These are phyloP conservation scores for Neoboletus brunneissimus DNA, from an alignment of 768 basidiomycete genomes.

Conservation along the genomic window DNA sequence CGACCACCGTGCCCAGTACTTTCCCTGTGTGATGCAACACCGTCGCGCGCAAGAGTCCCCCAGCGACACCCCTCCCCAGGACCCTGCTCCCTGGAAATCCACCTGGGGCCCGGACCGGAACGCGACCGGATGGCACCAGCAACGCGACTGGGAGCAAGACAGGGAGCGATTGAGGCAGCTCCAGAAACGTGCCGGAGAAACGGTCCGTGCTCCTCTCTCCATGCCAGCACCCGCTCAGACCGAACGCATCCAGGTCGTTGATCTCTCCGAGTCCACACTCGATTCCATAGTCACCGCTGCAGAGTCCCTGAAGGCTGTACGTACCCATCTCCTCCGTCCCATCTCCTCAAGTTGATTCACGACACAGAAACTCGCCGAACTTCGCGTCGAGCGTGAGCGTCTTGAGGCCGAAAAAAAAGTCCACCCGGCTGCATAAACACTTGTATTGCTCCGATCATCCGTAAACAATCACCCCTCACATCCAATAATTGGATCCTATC, in stretches of 20 bases:
- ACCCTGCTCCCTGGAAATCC: conserved; percentile 2
- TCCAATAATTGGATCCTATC: conserved; percentile 33
- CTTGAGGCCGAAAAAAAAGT: conserved; percentile 47
- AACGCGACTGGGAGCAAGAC: conserved; percentile 46
- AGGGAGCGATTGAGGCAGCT: conserved; percentile 45
- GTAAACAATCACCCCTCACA: conserved; percentile 20
- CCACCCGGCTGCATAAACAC: conserved; percentile 27
- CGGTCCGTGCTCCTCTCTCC: conserved; percentile 34
- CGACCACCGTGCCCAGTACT: conserved; percentile 37
- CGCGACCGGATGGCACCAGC: conserved; percentile 7
- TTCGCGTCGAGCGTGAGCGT: conserved; percentile 31
- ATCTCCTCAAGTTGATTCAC: background rate
- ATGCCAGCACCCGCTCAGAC: background rate
- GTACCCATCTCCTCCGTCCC: conserved; percentile 21
- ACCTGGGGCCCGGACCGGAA: conserved; percentile 4
- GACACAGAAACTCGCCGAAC: conserved; percentile 33
- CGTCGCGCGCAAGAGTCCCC: conserved; percentile 15
- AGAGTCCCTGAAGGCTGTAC: conserved; percentile 57
- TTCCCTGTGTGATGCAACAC: conserved; percentile 28
- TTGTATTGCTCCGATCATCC: conserved; percentile 12
- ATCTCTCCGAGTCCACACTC: conserved; percentile 66
- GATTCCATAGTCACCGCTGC: conserved; percentile 56
- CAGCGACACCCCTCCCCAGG: conserved; percentile 4
- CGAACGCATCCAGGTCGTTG: conserved; percentile 42
- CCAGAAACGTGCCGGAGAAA: conserved; percentile 48